These are phyloP conservation scores for Aspergillus nidulans DNA, from an alignment of 495 filamentous ascomycete species.

Conservation along the genomic window DNA sequence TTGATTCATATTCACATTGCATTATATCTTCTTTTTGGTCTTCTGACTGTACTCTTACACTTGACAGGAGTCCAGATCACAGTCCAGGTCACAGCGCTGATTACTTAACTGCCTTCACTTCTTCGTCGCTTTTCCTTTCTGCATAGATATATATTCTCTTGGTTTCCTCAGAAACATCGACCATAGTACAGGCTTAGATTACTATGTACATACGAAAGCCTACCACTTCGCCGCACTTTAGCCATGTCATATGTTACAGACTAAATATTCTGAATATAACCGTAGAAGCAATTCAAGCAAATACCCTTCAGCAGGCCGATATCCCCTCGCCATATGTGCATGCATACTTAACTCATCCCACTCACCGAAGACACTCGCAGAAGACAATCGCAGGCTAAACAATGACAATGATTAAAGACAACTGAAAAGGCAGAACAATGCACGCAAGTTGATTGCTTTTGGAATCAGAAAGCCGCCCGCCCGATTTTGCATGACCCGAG, in stretches of 20 bases:
- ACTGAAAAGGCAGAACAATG: slow-evolving; percentile 1
- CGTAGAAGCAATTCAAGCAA: not conserved
- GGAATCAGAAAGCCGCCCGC: slow-evolving; percentile 34
- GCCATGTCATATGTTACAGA: too few relatives aligned
- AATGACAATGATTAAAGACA: slow-evolving; percentile 1
- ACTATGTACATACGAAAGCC: slow-evolving; percentile 5
- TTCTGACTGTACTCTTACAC: too few relatives aligned
- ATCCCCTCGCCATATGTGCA: not conserved
- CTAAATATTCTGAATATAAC: too few relatives aligned
- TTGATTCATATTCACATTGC: not conserved
- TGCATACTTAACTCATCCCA: not conserved
- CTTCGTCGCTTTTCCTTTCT: not conserved
- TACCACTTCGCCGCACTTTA: not conserved
- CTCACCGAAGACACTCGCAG: slow-evolving; percentile 3
- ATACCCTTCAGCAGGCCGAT: not conserved
- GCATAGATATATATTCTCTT: not conserved
- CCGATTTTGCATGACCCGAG: slow-evolving; percentile 25
- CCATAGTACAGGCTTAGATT: too few relatives aligned
- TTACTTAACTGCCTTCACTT: too few relatives aligned
- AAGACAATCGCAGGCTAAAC: slow-evolving; percentile 7
- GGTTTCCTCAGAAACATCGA: too few relatives aligned
- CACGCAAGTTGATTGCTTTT: slow-evolving; percentile 16
- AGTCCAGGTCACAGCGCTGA: too few relatives aligned
- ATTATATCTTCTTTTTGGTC: too few relatives aligned
- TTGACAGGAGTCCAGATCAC: too few relatives aligned